phyloP scores from a whole-genome alignment of 2,329 filamentous ascomycete species.

The Westerdykella sp. region DNA sequence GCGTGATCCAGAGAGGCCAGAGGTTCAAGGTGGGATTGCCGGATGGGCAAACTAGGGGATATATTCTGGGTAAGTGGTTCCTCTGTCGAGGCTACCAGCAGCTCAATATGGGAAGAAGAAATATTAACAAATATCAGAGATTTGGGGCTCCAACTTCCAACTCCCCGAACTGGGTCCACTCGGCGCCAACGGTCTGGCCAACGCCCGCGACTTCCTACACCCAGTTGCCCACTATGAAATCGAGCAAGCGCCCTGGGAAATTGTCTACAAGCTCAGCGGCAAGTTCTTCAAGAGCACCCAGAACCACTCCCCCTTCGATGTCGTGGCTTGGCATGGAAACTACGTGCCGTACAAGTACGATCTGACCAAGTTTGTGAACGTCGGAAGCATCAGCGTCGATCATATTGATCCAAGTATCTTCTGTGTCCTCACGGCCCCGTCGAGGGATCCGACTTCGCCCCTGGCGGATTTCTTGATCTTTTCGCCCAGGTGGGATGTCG shows the following conservation, averaged over 20 bases:
- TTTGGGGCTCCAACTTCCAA: conserved; percentile 37
- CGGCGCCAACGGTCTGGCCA: conserved; percentile 37
- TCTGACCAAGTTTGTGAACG: conserved; percentile 67
- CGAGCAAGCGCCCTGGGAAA: conserved; percentile 39
- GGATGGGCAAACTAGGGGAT: conserved; percentile 59
- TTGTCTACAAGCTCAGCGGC: conserved; percentile 53
- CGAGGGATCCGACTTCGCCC: conserved; percentile 54
- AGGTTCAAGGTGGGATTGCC: conserved; percentile 65
- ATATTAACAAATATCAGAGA: conserved; percentile 18
- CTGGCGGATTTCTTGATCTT: conserved; percentile 62
- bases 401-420: conserved; percentile 76
- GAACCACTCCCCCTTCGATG: conserved; percentile 67
- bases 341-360: conserved; percentile 68
- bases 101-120: not conserved
- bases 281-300: conserved; percentile 60
- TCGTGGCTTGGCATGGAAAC: conserved; percentile 74
- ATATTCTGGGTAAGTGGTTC: conserved; percentile 52
- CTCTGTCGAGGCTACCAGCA: no score
- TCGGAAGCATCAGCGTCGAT: conserved; percentile 67
- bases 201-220: conserved; percentile 60
- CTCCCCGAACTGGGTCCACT: conserved; percentile 36
- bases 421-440: conserved; percentile 57
- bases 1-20: conserved; percentile 67
- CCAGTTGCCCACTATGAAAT: conserved; percentile 62
- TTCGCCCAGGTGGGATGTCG: conserved; percentile 58